Base-by-base conservation (phyloP, 208 protist genomes). In the Trypanosoma scelopori region DNA sequence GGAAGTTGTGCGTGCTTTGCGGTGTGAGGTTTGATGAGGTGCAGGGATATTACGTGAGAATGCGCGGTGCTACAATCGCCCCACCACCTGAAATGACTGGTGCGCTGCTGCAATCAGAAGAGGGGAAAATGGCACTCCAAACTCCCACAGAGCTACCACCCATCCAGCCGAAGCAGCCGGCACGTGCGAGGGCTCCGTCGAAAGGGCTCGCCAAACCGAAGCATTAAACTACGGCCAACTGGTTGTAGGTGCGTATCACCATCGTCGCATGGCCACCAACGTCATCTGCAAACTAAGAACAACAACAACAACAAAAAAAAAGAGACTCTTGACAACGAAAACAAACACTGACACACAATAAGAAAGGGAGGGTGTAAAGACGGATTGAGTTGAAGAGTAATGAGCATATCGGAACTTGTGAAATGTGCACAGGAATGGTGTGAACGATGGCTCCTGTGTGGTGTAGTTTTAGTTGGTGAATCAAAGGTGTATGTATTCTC, bases 1-100 rank as follows among this genome's bases (percentile, higher is more conserved):
- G 69, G 45, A 83, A 82, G 42, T 57, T 79, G 5, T 95, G 89
- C 57, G 55, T 69, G 2, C 67, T 71, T 1, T 95, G 89, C 48
- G 82, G 78, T 41, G 78, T 95, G 23, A 76, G 69, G 55, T 89
- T 78, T 71, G 86, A 92, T 46, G 82, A 87, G 13, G 64, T 58
- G 35, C 73, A 84, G 2, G 83, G 83, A 16, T 92, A 84, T 56
- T 92, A 81, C 53, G 78, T 94, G 23, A 66, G 70, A n/a, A 70
- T 85, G 50, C 81, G 86, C 42, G 69, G 72, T 11, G 20, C 28
- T 1, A 69, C 65, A 12, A 58, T 68, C 51, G 23, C 49, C 6
- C 65, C 65, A 65, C 72, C 72, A 16, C n/a, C 32, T 15, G 23
- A n/a, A 28, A 27, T 55, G 16, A 59, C 18, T 11, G 30, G 37